phyloP scores from a whole-genome alignment of 352 stramenopile species.

The Phytophthora foliorum region DNA sequence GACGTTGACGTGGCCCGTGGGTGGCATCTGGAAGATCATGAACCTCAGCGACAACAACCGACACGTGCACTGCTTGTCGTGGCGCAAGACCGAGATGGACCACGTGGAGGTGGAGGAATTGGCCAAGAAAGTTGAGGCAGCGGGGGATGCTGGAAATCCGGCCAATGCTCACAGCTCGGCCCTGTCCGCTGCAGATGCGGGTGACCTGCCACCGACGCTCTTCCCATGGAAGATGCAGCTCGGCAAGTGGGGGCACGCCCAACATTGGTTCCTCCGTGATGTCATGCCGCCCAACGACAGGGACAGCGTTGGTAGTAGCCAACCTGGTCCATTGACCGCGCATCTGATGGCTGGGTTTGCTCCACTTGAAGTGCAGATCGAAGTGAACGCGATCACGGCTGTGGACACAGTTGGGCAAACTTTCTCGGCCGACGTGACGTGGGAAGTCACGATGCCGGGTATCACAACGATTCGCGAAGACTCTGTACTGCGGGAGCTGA shows the following conservation, averaged over 20 bases:
- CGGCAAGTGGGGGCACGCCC: slow-evolving; percentile 48
- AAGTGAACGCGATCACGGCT: slow-evolving; percentile 48
- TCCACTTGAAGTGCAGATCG: slow-evolving; percentile 45
- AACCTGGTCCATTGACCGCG: slow-evolving; percentile 31
- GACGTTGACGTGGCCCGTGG: slow-evolving; percentile 57
- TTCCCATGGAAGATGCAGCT: slow-evolving; percentile 76
- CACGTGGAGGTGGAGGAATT: slow-evolving; percentile 50
- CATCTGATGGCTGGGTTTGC: slow-evolving; percentile 50
- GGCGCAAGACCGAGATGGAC: slow-evolving; percentile 60
- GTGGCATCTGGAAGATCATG: slow-evolving; percentile 66
- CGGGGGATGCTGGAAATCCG: slow-evolving; percentile 3
- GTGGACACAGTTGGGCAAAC: slow-evolving; percentile 59
- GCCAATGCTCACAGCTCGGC: slow-evolving; percentile 18
- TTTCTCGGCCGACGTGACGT: slow-evolving; percentile 61
- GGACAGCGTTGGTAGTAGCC: slow-evolving; percentile 16
- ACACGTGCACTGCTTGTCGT: slow-evolving; percentile 50
- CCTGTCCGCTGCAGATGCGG: slow-evolving; percentile 14
- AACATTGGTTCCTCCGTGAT: slow-evolving; percentile 65
- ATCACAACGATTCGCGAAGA: slow-evolving; percentile 57
- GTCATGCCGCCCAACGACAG: slow-evolving; percentile 35
- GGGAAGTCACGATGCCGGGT: slow-evolving; percentile 48
- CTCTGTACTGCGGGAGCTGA: slow-evolving; percentile 48
- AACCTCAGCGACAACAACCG: slow-evolving; percentile 38
- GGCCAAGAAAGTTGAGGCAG: slow-evolving; percentile 39
- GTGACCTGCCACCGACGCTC: slow-evolving; percentile 33